Conservation (phyloP, 2,329 filamentous ascomycete genomes). For the Neocucurbitaria cava region DNA sequence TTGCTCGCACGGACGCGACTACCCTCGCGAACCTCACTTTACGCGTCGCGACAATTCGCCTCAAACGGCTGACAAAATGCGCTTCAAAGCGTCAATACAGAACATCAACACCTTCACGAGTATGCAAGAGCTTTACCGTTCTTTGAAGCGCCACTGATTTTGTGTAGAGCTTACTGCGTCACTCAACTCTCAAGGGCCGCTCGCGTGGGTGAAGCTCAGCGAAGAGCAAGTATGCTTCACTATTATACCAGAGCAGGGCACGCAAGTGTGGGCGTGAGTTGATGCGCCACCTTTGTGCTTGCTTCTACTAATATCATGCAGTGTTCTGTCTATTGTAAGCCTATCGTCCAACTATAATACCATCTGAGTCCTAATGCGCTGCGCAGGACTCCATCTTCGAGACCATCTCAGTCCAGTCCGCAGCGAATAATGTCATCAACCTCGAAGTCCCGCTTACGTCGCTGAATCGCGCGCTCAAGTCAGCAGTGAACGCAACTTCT, state of each 20-base stretch:
- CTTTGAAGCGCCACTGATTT: conserved; percentile 2
- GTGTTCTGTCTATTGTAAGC: conserved; percentile 53
- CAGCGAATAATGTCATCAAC: conserved; percentile 90
- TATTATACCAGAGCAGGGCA: conserved; percentile 91
- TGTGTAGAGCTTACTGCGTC: conserved; percentile 66
- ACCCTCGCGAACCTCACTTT: conserved; percentile 8
- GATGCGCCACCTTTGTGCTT: conserved; percentile 16
- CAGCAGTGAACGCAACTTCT: conserved; percentile 79
- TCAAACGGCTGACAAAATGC: conserved; percentile 50
- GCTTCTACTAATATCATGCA: conserved; percentile 33
- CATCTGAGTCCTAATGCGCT: conserved; percentile 18
- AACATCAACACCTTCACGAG: conserved; percentile 62
- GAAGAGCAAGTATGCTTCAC: conserved; percentile 90
- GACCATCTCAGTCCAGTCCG: conserved; percentile 85
- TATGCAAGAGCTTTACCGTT: conserved; percentile 35
- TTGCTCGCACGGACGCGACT: conserved; percentile 12
- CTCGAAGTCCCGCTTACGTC: conserved; percentile 90
- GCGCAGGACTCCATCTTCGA: conserved; percentile 84
- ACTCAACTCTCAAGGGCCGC: conserved; percentile 73
- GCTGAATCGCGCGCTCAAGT: conserved; percentile 89
- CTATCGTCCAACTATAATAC: conserved; percentile 24
- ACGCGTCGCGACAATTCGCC: conserved; percentile 28
- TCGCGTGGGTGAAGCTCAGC: conserved; percentile 89
- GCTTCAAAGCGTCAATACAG: conserved; percentile 61
- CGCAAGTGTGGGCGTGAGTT: conserved; percentile 92